Base-by-base conservation (phyloP, 768 basidiomycete genomes). In the Mycena filopes region DNA sequence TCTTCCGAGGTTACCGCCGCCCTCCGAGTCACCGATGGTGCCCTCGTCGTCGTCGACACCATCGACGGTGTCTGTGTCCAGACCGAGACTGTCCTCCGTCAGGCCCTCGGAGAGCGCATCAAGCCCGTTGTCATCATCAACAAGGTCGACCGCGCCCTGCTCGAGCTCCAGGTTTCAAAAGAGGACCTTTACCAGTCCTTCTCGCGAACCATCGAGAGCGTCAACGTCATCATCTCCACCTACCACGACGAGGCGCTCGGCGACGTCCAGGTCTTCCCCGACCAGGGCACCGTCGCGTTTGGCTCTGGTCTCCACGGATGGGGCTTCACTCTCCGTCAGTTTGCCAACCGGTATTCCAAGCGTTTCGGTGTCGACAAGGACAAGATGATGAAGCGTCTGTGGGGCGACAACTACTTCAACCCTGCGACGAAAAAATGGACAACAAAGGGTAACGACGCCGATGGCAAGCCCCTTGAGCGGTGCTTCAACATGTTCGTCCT, bases 11-110 rank as follows among this genome's bases (percentile, higher is more conserved):
- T 99, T 74, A 99, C 98, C 4, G 98, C 98, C 64, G 98, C 98
- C 70, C 95, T 99, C 77, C 98, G 98, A 83, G 98, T 99, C 76
- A 99, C 98, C 70, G 98, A 99, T 69, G 98, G 97, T 85, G 98
- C 98, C 65, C 93, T 99, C 72, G 98, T 99, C 73, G 98, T 99
- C 79, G 98, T 99, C 76, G 98, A 99, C 82, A 98, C 95, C 80
- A 90, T 99, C 72, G 98, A 99, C 78, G 98, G 98, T 85, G 98
- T 99, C 76, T 99, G 97, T 79, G 98, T 99, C 45, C 98, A 99
- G 83, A 99, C 98, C 76, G 98, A 99, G 85, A 99, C 98, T 15
- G 98, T 99, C 58, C 88, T 99, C 64, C 95, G 98, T 73, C 98
- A 99, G 77, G 94, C 98, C 60, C 87, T 99, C 48, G 89, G 91